Conservation (phyloP, 1,139 yeast genomes). For the Suhomyces bribrorum region DNA sequence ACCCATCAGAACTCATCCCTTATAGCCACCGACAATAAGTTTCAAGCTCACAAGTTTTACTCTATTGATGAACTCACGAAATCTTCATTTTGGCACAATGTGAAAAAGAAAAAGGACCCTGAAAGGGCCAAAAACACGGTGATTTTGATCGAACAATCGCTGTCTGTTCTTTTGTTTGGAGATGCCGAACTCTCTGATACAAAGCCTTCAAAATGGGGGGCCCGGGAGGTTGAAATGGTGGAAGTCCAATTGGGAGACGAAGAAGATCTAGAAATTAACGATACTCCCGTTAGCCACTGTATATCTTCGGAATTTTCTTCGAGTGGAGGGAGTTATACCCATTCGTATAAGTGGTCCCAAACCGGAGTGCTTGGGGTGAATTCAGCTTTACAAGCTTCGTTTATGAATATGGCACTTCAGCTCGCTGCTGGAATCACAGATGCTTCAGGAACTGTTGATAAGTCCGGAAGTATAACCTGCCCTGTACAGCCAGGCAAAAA, state of each 20-base stretch:
- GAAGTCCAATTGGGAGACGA: slow-evolving; percentile 23
- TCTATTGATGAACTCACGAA: slow-evolving; percentile 2
- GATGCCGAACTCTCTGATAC: slow-evolving; percentile 11
- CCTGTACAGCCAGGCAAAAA: slow-evolving; percentile 18
- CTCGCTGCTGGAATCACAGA: neutral
- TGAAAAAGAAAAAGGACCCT: slow-evolving; percentile 15
- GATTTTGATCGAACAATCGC: slow-evolving; percentile 16
- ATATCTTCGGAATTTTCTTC: slow-evolving; percentile 21
- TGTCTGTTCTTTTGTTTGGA: slow-evolving; percentile 17
- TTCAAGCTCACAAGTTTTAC: slow-evolving; percentile 1
- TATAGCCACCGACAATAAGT: neutral
- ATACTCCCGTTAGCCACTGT: slow-evolving; percentile 22
- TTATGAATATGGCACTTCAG: slow-evolving; percentile 6
- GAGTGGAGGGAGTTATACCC: slow-evolving; percentile 21
- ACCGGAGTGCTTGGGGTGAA: neutral
- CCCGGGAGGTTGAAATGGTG: slow-evolving; percentile 16
- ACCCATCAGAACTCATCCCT: neutral
- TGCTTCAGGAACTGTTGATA: slow-evolving; percentile 11
- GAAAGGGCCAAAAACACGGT: slow-evolving; percentile 16
- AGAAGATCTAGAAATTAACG: slow-evolving; percentile 2
- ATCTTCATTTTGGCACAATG: slow-evolving; percentile 21
- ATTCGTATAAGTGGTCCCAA: slow-evolving; percentile 14
- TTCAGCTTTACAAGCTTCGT: neutral
- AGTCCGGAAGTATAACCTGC: slow-evolving; percentile 21
- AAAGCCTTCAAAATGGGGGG: neutral